Percentiles rank a stretch among this genome's conserved stretches.
These are phyloP conservation scores for Boletus speciosus DNA, from an alignment of 768 basidiomycete species.

Conservation along the genomic window DNA sequence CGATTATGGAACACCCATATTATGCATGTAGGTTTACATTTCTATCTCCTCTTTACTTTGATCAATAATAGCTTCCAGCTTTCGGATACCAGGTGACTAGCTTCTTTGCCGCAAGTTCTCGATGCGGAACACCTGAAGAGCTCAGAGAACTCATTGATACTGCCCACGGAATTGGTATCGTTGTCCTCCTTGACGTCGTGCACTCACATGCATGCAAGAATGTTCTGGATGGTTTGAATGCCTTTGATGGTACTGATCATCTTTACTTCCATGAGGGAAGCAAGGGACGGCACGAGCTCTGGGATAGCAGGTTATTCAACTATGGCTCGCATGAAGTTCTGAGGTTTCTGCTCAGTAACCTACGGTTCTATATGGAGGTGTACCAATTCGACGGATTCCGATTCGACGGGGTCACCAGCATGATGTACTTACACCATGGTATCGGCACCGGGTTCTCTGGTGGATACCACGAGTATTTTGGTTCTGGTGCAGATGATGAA, in stretches of 20 bases:
- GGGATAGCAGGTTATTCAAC: slow-evolving; percentile 98
- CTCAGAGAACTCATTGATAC: slow-evolving; percentile 93
- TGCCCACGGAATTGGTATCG: slow-evolving; percentile 89
- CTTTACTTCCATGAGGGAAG: slow-evolving; percentile 94
- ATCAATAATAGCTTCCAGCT: slow-evolving; percentile 43
- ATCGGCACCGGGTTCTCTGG: slow-evolving; percentile 98
- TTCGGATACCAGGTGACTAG: slow-evolving; percentile 98
- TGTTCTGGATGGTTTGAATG: slow-evolving; percentile 89
- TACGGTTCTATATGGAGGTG: slow-evolving; percentile 93
- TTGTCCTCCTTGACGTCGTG: slow-evolving; percentile 93
- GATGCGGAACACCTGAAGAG: slow-evolving; percentile 95
- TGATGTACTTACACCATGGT: slow-evolving; percentile 99
- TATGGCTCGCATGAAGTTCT: slow-evolving; percentile 93
- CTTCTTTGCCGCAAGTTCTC: slow-evolving; percentile 95
- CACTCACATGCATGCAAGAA: slow-evolving; percentile 99
- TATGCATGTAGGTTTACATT: slow-evolving; percentile 74
- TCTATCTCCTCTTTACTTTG: neutral
- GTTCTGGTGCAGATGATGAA: slow-evolving; percentile 76
- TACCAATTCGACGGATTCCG: slow-evolving; percentile 97
- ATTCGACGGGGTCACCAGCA: slow-evolving; percentile 98
- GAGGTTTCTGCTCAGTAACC: slow-evolving; percentile 90
- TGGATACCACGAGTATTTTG: slow-evolving; percentile 98
- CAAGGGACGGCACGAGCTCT: slow-evolving; percentile 90
- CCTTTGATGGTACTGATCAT: slow-evolving; percentile 97
- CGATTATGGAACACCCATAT: slow-evolving; percentile 96